These are phyloP conservation scores for Venturia effusa DNA, from an alignment of 2,329 filamentous ascomycete genomes.

Conservation along the genomic window DNA sequence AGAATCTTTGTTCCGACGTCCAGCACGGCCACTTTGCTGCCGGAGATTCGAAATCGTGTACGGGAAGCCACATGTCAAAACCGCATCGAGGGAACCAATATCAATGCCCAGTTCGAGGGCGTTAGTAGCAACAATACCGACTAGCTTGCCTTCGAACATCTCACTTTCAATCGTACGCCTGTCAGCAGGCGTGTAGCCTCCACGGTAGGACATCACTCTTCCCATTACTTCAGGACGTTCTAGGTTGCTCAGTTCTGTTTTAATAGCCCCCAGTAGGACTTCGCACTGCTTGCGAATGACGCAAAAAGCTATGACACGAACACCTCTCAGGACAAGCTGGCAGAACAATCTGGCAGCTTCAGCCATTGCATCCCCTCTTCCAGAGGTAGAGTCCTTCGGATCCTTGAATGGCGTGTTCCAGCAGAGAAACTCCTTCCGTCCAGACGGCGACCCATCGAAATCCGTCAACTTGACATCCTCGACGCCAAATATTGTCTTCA, in stretches of 20 bases:
- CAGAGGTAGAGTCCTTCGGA: slow-evolving; percentile 73
- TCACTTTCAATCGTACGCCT: slow-evolving; percentile 79
- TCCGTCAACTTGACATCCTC: slow-evolving; percentile 72
- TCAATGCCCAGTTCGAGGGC: slow-evolving; percentile 91
- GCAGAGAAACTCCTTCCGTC: slow-evolving; percentile 87
- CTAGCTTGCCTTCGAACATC: slow-evolving; percentile 91
- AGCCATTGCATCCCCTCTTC: slow-evolving; percentile 68
- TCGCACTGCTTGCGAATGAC: slow-evolving; percentile 83
- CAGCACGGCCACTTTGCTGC: slow-evolving; percentile 89
- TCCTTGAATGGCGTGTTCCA: slow-evolving; percentile 98
- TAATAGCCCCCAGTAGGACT: slow-evolving; percentile 67
- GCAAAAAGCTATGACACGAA: slow-evolving; percentile 88
- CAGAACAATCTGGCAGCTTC: slow-evolving; percentile 90
- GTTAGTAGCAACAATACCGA: slow-evolving; percentile 88
- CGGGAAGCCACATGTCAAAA: slow-evolving; percentile 87
- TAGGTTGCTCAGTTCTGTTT: slow-evolving; percentile 60
- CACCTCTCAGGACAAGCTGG: slow-evolving; percentile 75
- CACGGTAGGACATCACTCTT: slow-evolving; percentile 89
- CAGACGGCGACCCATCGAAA: slow-evolving; percentile 85
- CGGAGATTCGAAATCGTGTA: slow-evolving; percentile 91
- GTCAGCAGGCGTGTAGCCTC: slow-evolving; percentile 89
- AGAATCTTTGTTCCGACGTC: slow-evolving; percentile 85
- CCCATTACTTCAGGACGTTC: slow-evolving; percentile 64
- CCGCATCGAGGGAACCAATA: slow-evolving; percentile 87
- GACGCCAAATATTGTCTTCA: slow-evolving; percentile 87